phyloP scores from a whole-genome alignment of 2,329 filamentous ascomycete genomes.

The Knufia fluminis region DNA sequence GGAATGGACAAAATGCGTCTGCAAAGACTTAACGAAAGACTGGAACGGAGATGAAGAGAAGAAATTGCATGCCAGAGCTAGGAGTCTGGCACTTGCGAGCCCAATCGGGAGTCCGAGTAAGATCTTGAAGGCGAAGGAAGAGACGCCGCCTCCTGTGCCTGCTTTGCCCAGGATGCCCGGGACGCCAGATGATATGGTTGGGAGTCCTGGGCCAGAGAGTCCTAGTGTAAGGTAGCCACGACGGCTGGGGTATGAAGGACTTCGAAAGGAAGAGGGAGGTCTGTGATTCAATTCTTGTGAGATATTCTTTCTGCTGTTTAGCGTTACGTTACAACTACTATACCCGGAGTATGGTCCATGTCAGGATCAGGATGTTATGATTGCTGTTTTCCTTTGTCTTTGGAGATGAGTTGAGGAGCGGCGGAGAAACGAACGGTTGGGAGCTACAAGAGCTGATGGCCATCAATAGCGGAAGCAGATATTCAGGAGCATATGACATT shows the following conservation, averaged over 20 bases:
- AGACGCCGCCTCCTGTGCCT: constrained; percentile 3
- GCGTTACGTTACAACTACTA: background rate
- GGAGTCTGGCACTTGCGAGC: constrained; percentile 21
- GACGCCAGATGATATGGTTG: background rate
- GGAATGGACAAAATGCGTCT: constrained; percentile 71
- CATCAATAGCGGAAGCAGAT: too few relatives aligned
- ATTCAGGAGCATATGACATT: too few relatives aligned
- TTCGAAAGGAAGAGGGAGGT: background rate
- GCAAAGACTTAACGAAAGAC: constrained; percentile 73
- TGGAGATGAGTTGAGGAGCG: background rate
- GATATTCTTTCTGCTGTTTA: constrained; percentile 9
- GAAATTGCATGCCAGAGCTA: constrained; percentile 21
- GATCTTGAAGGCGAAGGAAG: background rate
- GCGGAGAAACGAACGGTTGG: too few relatives aligned
- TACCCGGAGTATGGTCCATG: constrained; percentile 1
- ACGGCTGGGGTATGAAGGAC: too few relatives aligned
- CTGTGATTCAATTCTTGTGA: constrained; percentile 7
- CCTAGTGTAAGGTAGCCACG: background rate
- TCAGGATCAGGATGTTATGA: background rate
- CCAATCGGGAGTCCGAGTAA: constrained; percentile 19
- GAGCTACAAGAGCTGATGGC: too few relatives aligned
- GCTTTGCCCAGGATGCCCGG: background rate
- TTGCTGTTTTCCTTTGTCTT: background rate
- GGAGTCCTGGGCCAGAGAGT: background rate
- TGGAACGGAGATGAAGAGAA: constrained; percentile 38